Evolutionary conservation across 495 filamentous ascomycete genomes (phyloP), one percentile per base, ranked within the genome.

Genomic region (Trichoderma asperelloides): DNA sequence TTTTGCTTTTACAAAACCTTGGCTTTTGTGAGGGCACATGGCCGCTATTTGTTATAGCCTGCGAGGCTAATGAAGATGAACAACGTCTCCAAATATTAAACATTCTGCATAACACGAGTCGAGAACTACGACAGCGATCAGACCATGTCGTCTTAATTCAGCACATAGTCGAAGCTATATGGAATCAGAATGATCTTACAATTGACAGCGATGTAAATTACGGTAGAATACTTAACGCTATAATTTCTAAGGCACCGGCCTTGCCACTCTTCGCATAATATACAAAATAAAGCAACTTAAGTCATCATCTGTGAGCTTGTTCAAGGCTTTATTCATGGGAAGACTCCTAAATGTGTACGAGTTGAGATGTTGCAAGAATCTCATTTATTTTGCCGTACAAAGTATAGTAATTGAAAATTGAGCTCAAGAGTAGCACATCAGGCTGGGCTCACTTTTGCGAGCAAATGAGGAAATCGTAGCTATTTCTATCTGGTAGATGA

Each of bases 31-130:
- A 60, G 55, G 16, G 55, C 16, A 25, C 55, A 13, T 60, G 55
- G 55, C 55, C 55, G 55, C 27, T 60, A 12, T 30, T 60, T 7
- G 6, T 60, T 30, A 27, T 60, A 28, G 55, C 55, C 25, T 60
- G 55, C 27, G 55, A 60, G 55, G 55, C 25, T 30, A 33, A 60
- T 28, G 55, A 60, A 30, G 55, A 60, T 60, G 55, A 60, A 11
- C 55, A 60, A 21, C 55, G 55, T 60, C 55, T 60, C 16, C 55
- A 60, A 18, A 60, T 60, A 15, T 21, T 60, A 11, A 7, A 23
- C 13, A 60, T 30, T 30, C 25, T 60, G 6, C 0, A 25, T 30
- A 25, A 60, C 9, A 60, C 55, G 3, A 18, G 25, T 11, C 55
- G 55, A 18, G 55, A 60, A 30, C 25, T 60, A 13, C 8, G 27